Conservation (phyloP, 805 yeast species). For the Myxozyma kluyveri region DNA sequence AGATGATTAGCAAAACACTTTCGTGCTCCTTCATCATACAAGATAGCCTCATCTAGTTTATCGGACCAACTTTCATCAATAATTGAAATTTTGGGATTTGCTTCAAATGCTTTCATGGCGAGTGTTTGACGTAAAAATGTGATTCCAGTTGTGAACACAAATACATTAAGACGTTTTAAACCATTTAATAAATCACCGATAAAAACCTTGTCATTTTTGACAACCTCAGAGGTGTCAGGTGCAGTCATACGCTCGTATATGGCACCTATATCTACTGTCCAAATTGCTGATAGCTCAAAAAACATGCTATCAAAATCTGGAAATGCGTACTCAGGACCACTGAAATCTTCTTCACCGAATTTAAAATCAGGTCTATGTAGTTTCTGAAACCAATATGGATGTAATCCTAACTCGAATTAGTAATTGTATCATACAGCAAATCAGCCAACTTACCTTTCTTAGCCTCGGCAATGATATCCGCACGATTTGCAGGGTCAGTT, state of each 20-base stretch:
- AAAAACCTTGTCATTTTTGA: too few species aligned
- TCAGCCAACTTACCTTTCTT: slow-evolving; percentile 43
- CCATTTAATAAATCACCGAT: too few species aligned
- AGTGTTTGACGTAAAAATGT: slow-evolving; percentile 57
- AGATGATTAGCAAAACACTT: slow-evolving; percentile 1
- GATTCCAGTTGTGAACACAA: slow-evolving; percentile 41
- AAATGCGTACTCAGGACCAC: slow-evolving; percentile 42
- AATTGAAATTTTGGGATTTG: slow-evolving; percentile 53
- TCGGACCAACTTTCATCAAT: slow-evolving; percentile 73
- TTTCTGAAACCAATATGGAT: slow-evolving; percentile 76
- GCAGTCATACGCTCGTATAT: neutral
- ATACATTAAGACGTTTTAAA: neutral
- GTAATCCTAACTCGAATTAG: slow-evolving; percentile 46
- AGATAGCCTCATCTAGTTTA: slow-evolving; percentile 66
- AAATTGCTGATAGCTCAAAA: neutral
- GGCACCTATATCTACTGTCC: neutral
- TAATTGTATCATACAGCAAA: neutral
- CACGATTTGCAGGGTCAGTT: slow-evolving; percentile 52
- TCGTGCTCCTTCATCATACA: slow-evolving; percentile 56
- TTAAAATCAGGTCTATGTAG: slow-evolving; percentile 41
- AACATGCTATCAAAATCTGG: slow-evolving; percentile 52
- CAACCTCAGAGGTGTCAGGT: slow-evolving; percentile 29
- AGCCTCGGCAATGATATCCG: slow-evolving; percentile 80
- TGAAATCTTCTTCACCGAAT: slow-evolving; percentile 38
- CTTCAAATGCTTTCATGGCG: slow-evolving; percentile 62